Conservation (phyloP, 2,329 filamentous ascomycete genomes). For the Juglanconis juglandina region DNA sequence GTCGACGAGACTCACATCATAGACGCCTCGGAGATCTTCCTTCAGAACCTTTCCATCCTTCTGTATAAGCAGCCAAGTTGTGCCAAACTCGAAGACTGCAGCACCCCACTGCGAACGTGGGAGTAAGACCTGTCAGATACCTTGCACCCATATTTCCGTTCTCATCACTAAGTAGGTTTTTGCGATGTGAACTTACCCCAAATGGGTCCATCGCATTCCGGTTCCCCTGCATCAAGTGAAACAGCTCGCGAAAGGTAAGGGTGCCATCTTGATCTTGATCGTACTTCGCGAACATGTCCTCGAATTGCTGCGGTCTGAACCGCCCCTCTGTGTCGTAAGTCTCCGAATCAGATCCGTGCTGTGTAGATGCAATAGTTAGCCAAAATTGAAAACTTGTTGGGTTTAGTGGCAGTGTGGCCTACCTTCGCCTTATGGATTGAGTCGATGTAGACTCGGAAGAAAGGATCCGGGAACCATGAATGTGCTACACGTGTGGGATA, state of each 20-base stretch:
- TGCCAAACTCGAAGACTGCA: conserved; percentile 34
- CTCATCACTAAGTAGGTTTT: neutral
- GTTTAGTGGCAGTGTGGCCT: neutral
- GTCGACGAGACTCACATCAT: neutral
- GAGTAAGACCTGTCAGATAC: neutral
- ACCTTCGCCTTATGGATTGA: conserved; percentile 40
- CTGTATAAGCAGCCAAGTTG: conserved; percentile 52
- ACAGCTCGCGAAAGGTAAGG: conserved; percentile 35
- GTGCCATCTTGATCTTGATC: conserved; percentile 34
- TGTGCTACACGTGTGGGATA: conserved; percentile 27
- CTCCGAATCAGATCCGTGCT: conserved; percentile 45
- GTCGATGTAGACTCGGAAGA: conserved; percentile 20
- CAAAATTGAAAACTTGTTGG: neutral
- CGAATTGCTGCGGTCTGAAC: conserved; percentile 47
- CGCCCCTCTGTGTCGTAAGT: conserved; percentile 47
- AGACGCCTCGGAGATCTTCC: conserved; percentile 38
- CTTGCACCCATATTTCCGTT: neutral
- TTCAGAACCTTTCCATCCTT: conserved; percentile 54
- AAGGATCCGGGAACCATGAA: conserved; percentile 7
- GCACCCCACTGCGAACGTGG: conserved; percentile 20
- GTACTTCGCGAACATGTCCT: conserved; percentile 49
- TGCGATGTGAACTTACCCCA: conserved; percentile 32
- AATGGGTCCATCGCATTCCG: conserved; percentile 40
- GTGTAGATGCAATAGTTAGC: neutral
- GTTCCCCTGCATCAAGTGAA: conserved; percentile 36